Evolutionary conservation across 257 asterid species (phyloP).

Genomic region (Fraxinus americana): DNA sequence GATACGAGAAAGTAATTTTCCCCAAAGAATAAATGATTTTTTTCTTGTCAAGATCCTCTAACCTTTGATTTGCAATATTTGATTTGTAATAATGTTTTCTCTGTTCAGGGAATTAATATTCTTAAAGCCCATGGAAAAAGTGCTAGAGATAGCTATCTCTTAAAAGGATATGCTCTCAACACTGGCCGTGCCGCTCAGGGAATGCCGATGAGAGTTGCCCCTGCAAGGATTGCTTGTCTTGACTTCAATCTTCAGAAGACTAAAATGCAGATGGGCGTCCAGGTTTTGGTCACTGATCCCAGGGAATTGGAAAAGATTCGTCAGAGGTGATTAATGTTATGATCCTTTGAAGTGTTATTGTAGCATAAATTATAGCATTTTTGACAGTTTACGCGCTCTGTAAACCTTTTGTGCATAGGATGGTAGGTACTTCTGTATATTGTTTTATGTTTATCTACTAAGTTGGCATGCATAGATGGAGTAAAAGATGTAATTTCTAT

Average conservation of each 20-base stretch:
- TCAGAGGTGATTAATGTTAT: conserved; percentile 58
- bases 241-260: conserved; percentile 93
- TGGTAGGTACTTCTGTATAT: not conserved
- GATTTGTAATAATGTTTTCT: conserved; percentile 25
- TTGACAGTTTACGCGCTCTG: not conserved
- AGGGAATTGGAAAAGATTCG: conserved; percentile 95
- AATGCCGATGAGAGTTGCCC: conserved; percentile 84
- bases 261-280: conserved; percentile 95
- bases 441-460: not conserved
- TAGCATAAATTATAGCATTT: not conserved
- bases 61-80: conserved; percentile 21
- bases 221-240: conserved; percentile 89
- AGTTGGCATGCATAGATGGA: not conserved
- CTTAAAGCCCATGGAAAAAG: conserved; percentile 96
- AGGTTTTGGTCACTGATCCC: conserved; percentile 88
- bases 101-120: conserved; percentile 75
- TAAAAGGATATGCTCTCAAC: conserved; percentile 89
- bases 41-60: not conserved
- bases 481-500: not conserved
- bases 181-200: conserved; percentile 96
- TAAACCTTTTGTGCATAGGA: not conserved
- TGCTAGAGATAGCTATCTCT: conserved; percentile 81
- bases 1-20: conserved; percentile 2
- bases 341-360: not conserved
- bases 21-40: not conserved